Base-by-base conservation (phyloP, 2,329 filamentous ascomycete species). In the Drechmeria coniospora region DNA sequence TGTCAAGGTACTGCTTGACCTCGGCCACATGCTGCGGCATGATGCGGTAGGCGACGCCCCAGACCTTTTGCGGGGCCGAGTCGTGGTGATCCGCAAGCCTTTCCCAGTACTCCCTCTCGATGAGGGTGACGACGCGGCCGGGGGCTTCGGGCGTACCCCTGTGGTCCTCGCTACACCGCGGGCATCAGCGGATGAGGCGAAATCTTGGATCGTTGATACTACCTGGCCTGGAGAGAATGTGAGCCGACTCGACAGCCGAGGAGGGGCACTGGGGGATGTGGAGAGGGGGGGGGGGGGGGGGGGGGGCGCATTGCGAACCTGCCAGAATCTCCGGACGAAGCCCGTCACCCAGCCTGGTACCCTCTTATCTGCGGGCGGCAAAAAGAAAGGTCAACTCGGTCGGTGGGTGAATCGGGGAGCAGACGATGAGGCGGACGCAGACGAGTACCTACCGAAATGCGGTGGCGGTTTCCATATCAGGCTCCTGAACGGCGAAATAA, bases 391-490 rank as follows among this genome's bases (percentile, higher is more conserved):
- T 26, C 29, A 18, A 29, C 25, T 29, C 6, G 11, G 26, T 26
- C n/a, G 13, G 18, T 4, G 23, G 8, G n/a, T 19, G 8, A 25
- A 26, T 25, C 12, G 19, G 22, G 27, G 28, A 15, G 18, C 16
- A 15, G 25, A n/a, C 19, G 10, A 8, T 13, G 23, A 13, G 15
- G 17, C 12, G 19, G 24, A 25, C 15, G 19, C 18, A 13, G n/a
- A 12, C n/a, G 22, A 25, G 30, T 25, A 31, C 15, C 37, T 75
- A 94, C 87, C 87, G 50, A 79, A 94, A 50, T 93, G 81, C 40
- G 90, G 90, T 35, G 90, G 90, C 31, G 90, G 87, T 53, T 95
- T 98, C 86, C 86, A 98, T 44, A 98, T 94, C 50, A 98, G 59
- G 51, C 84, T 93, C 57, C 87, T 60, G 32, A n/a, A n/a, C n/a